phyloP scores from a whole-genome alignment of 108 stramenopile species.

The Pseudonitzschia multistriata region DNA sequence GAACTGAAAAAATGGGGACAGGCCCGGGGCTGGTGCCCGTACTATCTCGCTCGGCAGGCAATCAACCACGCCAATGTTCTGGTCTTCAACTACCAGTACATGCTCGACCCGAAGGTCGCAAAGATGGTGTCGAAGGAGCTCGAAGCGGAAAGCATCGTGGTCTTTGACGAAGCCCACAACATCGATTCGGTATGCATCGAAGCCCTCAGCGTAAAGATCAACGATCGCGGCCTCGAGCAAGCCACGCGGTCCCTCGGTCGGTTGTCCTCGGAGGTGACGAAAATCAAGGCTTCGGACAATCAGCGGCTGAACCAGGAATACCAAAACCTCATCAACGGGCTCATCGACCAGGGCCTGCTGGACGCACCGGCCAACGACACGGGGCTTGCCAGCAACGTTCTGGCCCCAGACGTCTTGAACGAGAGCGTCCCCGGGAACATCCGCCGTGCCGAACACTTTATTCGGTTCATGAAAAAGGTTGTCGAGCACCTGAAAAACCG shows the following conservation, averaged over 20 bases:
- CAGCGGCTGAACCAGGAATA: conserved; percentile 90
- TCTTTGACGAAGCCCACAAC: conserved; percentile 99
- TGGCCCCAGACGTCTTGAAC: conserved; percentile 85
- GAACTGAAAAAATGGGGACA: conserved; percentile 91
- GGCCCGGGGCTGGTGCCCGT: conserved; percentile 94
- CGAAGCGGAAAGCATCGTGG: conserved; percentile 94
- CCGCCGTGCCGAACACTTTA: conserved; percentile 97
- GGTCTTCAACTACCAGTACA: conserved; percentile 99
- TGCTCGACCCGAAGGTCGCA: conserved; percentile 98
- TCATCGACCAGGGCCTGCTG: conserved; percentile 83
- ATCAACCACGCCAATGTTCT: conserved; percentile 93
- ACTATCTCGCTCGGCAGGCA: conserved; percentile 95
- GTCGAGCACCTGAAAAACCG: conserved; percentile 87
- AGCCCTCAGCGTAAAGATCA: conserved; percentile 92
- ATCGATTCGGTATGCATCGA: conserved; percentile 99
- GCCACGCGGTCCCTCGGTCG: conserved; percentile 86
- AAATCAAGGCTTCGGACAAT: conserved; percentile 86
- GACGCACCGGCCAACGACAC: conserved; percentile 68
- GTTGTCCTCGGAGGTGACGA: conserved; percentile 75
- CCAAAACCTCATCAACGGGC: conserved; percentile 81
- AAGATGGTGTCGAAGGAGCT: conserved; percentile 93
- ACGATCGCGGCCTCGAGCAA: conserved; percentile 89
- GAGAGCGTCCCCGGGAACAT: conserved; percentile 99
- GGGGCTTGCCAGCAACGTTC: conserved; percentile 72
- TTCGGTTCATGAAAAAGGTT: conserved; percentile 93